A percentile compares a stretch with the other conserved stretches of the same genome.
Evolutionary conservation across 78 protist species (phyloP).

Genomic region (Paratrimastix pyriformis): DNA sequence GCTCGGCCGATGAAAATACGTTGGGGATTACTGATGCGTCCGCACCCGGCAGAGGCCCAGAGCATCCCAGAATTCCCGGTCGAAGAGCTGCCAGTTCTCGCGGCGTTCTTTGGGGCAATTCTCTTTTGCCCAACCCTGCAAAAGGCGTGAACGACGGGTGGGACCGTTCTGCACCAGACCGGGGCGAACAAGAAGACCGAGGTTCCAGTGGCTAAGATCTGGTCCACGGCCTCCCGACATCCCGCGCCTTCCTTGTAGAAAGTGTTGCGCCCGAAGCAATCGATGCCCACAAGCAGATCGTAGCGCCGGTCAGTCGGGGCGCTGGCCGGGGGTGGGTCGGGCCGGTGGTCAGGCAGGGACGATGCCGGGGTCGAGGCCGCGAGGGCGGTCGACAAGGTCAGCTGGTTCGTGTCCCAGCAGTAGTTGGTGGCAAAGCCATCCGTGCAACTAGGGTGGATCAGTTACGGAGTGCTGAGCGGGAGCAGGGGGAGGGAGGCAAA

Average conservation of each 20-base stretch:
- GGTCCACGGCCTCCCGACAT: not conserved
- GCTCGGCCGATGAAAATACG: too few relatives aligned
- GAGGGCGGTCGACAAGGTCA: not conserved
- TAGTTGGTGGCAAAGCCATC: conserved; percentile 74
- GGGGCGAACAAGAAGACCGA: conserved; percentile 27
- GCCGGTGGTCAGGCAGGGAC: not conserved
- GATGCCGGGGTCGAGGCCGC: not conserved
- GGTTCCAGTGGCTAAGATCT: not conserved
- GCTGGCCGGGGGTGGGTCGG: not conserved
- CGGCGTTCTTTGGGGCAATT: too few relatives aligned
- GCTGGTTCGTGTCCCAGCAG: conserved; percentile 36
- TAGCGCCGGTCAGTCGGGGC: not conserved
- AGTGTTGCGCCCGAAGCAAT: conserved; percentile 57
- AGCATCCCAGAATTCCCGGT: too few relatives aligned
- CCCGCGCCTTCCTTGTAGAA: conserved; percentile 24
- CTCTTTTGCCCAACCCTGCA: too few relatives aligned
- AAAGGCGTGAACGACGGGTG: too few relatives aligned
- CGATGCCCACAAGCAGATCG: conserved; percentile 66
- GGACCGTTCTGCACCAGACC: too few relatives aligned
- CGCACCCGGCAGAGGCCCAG: too few relatives aligned
- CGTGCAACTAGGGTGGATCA: too few relatives aligned
- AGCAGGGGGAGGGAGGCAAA: too few relatives aligned
- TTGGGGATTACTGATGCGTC: too few relatives aligned
- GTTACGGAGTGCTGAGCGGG: too few relatives aligned
- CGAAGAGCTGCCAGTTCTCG: too few relatives aligned